phyloP scores from a whole-genome alignment of 2,329 filamentous ascomycete genomes.

The Drechslera avenae region DNA sequence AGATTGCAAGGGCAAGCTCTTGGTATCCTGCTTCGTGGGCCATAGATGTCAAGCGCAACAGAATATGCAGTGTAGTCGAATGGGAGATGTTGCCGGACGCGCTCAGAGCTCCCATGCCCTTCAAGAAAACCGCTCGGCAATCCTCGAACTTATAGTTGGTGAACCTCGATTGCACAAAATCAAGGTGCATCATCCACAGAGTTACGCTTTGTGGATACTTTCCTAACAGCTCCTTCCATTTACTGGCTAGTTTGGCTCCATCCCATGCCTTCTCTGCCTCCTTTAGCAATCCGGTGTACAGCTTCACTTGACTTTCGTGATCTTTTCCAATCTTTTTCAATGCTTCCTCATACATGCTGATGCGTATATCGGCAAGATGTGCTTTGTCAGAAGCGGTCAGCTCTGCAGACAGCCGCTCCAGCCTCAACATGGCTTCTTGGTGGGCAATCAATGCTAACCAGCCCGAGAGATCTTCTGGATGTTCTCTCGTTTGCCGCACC shows the following conservation, averaged over 20 bases:
- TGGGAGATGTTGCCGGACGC: constrained; percentile 3
- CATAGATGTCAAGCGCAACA: constrained; percentile 75
- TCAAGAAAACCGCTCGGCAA: constrained; percentile 63
- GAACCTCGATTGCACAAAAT: constrained; percentile 72
- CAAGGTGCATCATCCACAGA: constrained; percentile 75
- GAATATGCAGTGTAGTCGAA: constrained; percentile 63
- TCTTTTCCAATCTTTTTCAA: constrained; percentile 60
- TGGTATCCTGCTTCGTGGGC: constrained; percentile 76
- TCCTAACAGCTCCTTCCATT: constrained; percentile 68
- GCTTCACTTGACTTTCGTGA: constrained; percentile 57
- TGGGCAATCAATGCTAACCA: constrained; percentile 83
- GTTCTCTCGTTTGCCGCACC: constrained; percentile 65
- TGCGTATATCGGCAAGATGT: constrained; percentile 77
- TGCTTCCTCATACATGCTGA: constrained; percentile 80
- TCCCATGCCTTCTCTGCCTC: constrained; percentile 80
- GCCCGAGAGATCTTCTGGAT: constrained; percentile 68
- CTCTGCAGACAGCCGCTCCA: constrained; percentile 52
- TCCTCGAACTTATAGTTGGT: constrained; percentile 70
- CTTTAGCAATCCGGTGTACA: constrained; percentile 72
- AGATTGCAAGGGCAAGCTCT: constrained; percentile 77
- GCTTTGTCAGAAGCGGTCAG: constrained; percentile 65
- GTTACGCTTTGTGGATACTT: constrained; percentile 62
- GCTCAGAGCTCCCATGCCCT: constrained; percentile 58
- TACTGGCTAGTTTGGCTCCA: constrained; percentile 61
- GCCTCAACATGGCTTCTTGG: constrained; percentile 70